Evolutionary conservation across 345 rosid genomes (phyloP).

Genomic region (Eucalyptus leucophloia): DNA sequence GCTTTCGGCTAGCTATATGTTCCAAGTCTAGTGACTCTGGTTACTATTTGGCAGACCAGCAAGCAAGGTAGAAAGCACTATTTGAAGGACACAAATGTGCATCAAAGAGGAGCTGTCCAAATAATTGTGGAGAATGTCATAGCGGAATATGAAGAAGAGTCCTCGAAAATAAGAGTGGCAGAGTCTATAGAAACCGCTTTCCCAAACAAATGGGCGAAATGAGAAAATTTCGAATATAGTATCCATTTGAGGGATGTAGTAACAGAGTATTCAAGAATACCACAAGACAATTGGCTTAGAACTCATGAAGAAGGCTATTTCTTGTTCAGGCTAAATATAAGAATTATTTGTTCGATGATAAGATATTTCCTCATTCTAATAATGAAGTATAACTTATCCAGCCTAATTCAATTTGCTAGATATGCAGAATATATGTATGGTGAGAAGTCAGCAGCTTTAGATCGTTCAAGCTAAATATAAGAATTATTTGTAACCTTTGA

Average conservation of each 20-base stretch:
- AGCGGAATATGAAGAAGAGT: conserved; percentile 50
- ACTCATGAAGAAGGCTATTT: conserved; percentile 17
- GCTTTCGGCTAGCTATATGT: too few species aligned
- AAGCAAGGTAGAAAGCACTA: too few species aligned
- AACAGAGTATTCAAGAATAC: neutral
- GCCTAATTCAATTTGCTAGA: neutral
- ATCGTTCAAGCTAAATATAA: too few species aligned
- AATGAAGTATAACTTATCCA: neutral
- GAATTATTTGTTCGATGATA: neutral
- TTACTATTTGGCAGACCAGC: too few species aligned
- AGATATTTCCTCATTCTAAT: neutral
- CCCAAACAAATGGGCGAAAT: conserved; percentile 10
- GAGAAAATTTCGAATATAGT: conserved; percentile 1
- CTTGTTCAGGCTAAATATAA: neutral
- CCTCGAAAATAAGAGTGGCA: conserved; percentile 58
- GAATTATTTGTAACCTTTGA: neutral
- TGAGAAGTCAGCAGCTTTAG: neutral
- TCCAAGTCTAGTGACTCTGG: too few species aligned
- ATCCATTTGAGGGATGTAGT: neutral
- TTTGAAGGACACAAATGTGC: conserved; percentile 11
- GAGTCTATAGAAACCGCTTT: conserved; percentile 21
- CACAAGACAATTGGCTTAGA: neutral
- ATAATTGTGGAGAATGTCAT: conserved; percentile 33
- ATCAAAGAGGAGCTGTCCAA: conserved; percentile 14
- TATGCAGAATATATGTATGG: conserved; percentile 23